Base-by-base conservation (phyloP, 1,139 yeast genomes). In the Yamadazyma conglobata region DNA sequence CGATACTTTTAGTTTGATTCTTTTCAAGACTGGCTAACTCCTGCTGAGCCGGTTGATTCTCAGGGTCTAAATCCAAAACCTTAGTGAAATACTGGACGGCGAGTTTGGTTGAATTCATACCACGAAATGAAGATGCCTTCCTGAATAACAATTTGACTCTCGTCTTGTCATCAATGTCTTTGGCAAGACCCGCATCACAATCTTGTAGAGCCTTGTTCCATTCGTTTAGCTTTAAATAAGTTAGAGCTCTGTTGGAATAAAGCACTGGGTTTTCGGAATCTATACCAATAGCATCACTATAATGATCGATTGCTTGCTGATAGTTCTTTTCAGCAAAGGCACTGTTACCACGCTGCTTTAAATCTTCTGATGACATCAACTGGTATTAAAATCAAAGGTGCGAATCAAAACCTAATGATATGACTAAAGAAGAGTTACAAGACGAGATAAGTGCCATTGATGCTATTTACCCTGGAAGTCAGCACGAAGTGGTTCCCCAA, bases 391-490 rank as follows among this genome's bases (percentile, higher is more conserved):
- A 19, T 10, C 12, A 17, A 4, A 4, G 14, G 11, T 27, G 26
- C 26, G 25, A 23, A 23, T 15, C 6, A 22, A 12, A 25, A 22
- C 21, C 16, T 21, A 24, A 22, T 17, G 17, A 15, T 10, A 64
- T 63, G 70, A 57, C 65, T n/a, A 50, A 60, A 13, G 77, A 77
- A 43, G 88, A 83, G 31, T 60, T 85, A 10, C 49, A 56, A n/a
- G 94, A 87, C 36, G 98, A 91, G 50, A 58, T 86, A 15, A 77
- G 74, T 30, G 93, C 96, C 9, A 78, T 89, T 13, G 84, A 85
- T 39, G 94, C 96, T 3, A 89, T 91, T n/a, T 89, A 77, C 48
- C 96, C 95, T 1, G 84, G 70, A 10, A 66, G 67, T 43, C 35
- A 62, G 2, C 43, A 46, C 10, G 43, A 45, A 11, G 35, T 58